Evolutionary conservation across 768 basidiomycete species (phyloP).

Genomic region (Tephrocybe rancida): DNA sequence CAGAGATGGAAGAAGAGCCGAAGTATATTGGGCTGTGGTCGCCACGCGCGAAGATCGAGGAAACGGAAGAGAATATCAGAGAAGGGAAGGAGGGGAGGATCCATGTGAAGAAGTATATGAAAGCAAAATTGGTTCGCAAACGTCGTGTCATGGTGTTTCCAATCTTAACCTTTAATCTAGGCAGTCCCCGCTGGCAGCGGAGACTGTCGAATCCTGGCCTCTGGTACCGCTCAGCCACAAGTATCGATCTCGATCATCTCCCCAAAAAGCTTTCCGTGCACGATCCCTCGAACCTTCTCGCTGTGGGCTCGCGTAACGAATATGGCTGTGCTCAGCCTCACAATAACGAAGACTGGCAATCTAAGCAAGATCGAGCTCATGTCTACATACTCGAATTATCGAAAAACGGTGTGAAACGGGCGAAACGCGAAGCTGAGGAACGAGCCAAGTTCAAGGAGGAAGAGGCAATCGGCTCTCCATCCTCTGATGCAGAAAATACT

Average conservation of each 20-base stretch:
- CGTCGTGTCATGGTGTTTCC: neutral
- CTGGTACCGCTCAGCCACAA: slow-evolving; percentile 34
- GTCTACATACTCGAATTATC: slow-evolving; percentile 30
- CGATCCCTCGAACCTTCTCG: slow-evolving; percentile 40
- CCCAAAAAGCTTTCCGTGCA: slow-evolving; percentile 45
- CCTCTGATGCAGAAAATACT: no score
- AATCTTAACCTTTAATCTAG: no score
- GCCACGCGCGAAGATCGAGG: slow-evolving; percentile 2
- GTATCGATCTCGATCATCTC: slow-evolving; percentile 26
- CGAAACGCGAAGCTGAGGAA: slow-evolving; percentile 11
- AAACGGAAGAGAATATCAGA: slow-evolving; percentile 4
- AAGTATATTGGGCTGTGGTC: slow-evolving; percentile 25
- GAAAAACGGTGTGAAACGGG: slow-evolving; percentile 1
- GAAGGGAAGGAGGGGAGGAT: slow-evolving; percentile 6
- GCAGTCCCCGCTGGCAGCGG: no score
- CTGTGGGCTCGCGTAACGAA: slow-evolving; percentile 11
- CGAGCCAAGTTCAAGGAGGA: slow-evolving; percentile 4
- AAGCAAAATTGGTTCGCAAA: slow-evolving; percentile 5
- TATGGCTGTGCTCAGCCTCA: neutral
- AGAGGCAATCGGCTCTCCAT: neutral
- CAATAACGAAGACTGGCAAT: slow-evolving; percentile 23
- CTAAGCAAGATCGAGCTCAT: slow-evolving; percentile 31
- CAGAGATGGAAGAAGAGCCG: slow-evolving; percentile 38
- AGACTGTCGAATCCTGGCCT: slow-evolving; percentile 44
- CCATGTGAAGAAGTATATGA: neutral